Base-by-base conservation (phyloP, 2,329 filamentous ascomycete genomes). In the Dothidotthia symphoricarpi region DNA sequence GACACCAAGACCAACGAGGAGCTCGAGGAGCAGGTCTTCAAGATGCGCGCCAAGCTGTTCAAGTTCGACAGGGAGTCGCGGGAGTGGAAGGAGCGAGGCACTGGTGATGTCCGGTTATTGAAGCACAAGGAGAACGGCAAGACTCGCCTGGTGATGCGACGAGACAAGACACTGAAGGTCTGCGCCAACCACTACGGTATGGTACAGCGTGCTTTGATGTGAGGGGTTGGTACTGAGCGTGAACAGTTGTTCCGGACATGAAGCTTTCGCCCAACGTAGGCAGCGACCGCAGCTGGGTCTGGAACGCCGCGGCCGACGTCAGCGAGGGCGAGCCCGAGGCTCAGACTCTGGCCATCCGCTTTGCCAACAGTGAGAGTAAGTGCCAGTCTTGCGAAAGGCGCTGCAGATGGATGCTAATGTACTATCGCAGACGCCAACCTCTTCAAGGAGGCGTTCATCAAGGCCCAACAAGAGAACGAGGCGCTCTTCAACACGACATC, bases 21-120 rank as follows among this genome's bases (percentile, higher is more conserved):
- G 78, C 81, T 85, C 30, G 93, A 98, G 78, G 90, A 97, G 76
- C 88, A 95, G 76, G 78, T 82, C 26, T 98, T 97, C 83, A 97
- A 97, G 84, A 96, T 97, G 91, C 88, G 93, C 62, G 93, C 93
- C 66, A 98, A 98, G 82, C 85, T 98, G 53, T 98, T 98, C 84
- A 91, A 90, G 76, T 98, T 97, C 69, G 85, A 95, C 72, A 82
- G 86, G 59, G 88, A 95, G 36, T 81, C 79, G 59, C 85, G 85
- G 70, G 93, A 97, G 77, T 98, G 93, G 93, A 98, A 97, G 80
- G 93, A 98, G 82, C 86, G 93, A 67, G 93, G 93, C 53, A 97
- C 93, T 52, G 93, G 93, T 61, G 91, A 97, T 63, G 90, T 97
- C 51, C 83, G 91, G 65, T 80, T 98, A 71, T 78, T 98, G 67